phyloP scores from a whole-genome alignment of 1,284 basidiomycete species.

The Ceratobasidium sp. region DNA sequence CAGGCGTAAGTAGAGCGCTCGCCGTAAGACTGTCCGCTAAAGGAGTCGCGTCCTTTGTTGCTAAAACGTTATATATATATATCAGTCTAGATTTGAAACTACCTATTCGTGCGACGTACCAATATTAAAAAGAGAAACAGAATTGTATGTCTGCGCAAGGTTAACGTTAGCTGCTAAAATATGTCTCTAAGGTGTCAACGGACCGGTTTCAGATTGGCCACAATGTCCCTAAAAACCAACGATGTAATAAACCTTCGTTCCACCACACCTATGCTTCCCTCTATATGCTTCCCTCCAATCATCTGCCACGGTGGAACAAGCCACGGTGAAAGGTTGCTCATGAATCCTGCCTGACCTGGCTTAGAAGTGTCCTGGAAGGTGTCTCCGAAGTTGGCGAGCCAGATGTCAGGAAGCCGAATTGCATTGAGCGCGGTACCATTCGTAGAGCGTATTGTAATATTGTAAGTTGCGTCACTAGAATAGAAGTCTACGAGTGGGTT shows the following conservation, averaged over 20 bases:
- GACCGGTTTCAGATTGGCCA: slow-evolving; percentile 19
- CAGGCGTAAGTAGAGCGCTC: slow-evolving; percentile 6
- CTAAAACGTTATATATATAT: neutral
- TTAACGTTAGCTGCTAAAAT: neutral
- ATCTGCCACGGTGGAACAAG: slow-evolving; percentile 16
- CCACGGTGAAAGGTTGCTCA: neutral
- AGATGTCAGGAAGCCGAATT: slow-evolving; percentile 9
- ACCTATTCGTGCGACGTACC: neutral
- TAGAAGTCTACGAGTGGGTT: neutral
- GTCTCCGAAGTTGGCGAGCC: slow-evolving; percentile 14
- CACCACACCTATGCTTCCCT: neutral
- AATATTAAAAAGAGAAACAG: neutral
- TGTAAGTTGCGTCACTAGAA: neutral
- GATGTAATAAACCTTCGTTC: slow-evolving; percentile 24
- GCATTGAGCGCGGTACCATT: slow-evolving; percentile 14
- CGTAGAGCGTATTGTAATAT: slow-evolving; percentile 5
- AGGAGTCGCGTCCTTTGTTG: slow-evolving; percentile 1
- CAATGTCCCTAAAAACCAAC: slow-evolving; percentile 18
- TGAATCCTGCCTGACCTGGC: neutral
- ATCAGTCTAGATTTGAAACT: neutral
- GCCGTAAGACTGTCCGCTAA: neutral
- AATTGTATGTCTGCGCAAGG: neutral
- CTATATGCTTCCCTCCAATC: neutral
- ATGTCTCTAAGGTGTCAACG: neutral
- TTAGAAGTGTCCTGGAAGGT: neutral